Evolutionary conservation across 352 stramenopile genomes (phyloP), one percentile per base, ranked within the genome.

Genomic region (Phytopythium mirpurense): DNA sequence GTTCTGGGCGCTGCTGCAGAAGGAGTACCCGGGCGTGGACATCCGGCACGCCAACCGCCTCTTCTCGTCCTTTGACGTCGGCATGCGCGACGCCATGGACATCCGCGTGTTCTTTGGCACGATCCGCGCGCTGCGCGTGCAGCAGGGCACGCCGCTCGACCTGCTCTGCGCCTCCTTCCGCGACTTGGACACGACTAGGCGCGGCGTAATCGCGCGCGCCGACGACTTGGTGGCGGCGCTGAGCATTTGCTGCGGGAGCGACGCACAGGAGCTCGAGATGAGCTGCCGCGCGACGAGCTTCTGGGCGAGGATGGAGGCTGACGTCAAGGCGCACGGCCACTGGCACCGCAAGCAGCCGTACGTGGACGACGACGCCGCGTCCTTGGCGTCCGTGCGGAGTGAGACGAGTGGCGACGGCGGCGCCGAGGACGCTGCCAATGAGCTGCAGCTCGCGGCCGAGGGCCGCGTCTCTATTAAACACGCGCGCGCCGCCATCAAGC

Each of bases 31-130:
- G 2, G 44, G 57, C 21, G 59, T 81, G 29, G 65, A 78, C n/a
- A 24, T 62, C 4, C 65, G 68, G 16, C 62, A 78, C 32, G 65
- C 67, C 3, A 86, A 86, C 34, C 70, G 74, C 21, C 56, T 88
- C 23, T 88, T 78, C 49, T 88, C 77, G 32, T 86, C 72, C 19
- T 88, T 74, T 36, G 77, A 88, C 57, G 71, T 56, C 48, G 50
- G 51, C 3, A 68, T 88, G 38, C 53, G 68, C 15, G 77, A 86
- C 40, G 59, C 54, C 0, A 51, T 86, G 9, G 77, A 88, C 50
- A 70, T 81, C 32, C 70, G 77, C n/a, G 46, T 83, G 26, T 63
- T 88, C 43, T 59, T 86, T 16, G 69, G 65, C 11, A 77, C 70
- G 5, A 53, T 86, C 27, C 65, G 77, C 14, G 72, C 72, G 0